A percentile compares a stretch with the other conserved stretches of the same genome.
Conservation (phyloP, 2,329 filamentous ascomycete species). For the Teratosphaeria gauchensis region DNA sequence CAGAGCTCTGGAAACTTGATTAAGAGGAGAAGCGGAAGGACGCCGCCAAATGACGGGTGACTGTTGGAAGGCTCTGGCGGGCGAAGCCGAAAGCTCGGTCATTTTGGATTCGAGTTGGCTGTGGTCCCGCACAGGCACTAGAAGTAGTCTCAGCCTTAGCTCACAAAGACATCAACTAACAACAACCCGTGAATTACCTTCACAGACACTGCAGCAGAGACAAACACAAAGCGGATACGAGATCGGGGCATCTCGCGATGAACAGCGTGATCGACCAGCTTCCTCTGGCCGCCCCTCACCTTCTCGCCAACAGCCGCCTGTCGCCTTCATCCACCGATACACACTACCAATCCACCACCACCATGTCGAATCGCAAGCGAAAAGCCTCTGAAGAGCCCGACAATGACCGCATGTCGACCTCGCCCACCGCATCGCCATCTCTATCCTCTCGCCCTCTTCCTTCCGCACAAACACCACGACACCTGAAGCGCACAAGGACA, state of each 20-base stretch:
- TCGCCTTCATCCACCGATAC: conserved; percentile 47
- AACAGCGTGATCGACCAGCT: conserved; percentile 51
- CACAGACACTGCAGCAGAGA: neutral
- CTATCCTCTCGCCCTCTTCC: conserved; percentile 56
- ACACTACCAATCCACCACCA: conserved; percentile 6
- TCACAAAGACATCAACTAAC: neutral
- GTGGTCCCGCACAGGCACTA: neutral
- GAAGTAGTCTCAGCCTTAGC: neutral
- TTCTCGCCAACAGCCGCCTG: conserved; percentile 48
- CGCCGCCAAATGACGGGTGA: neutral
- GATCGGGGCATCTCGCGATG: conserved; percentile 33
- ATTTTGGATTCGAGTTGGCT: neutral
- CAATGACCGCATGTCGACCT: conserved; percentile 77
- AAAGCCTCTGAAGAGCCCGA: conserved; percentile 69
- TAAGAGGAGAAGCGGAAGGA: neutral
- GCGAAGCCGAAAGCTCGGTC: neutral
- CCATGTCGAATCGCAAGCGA: conserved; percentile 58
- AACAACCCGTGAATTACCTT: neutral
- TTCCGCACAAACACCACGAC: conserved; percentile 45
- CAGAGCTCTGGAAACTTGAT: neutral
- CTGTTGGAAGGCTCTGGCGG: neutral
- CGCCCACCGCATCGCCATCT: conserved; percentile 72
- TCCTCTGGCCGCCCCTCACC: conserved; percentile 51
- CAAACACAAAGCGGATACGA: neutral
- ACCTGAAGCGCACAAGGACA: conserved; percentile 57